Evolutionary conservation across 257 asterid species (phyloP).

Genomic region (Cinchona pubescens): DNA sequence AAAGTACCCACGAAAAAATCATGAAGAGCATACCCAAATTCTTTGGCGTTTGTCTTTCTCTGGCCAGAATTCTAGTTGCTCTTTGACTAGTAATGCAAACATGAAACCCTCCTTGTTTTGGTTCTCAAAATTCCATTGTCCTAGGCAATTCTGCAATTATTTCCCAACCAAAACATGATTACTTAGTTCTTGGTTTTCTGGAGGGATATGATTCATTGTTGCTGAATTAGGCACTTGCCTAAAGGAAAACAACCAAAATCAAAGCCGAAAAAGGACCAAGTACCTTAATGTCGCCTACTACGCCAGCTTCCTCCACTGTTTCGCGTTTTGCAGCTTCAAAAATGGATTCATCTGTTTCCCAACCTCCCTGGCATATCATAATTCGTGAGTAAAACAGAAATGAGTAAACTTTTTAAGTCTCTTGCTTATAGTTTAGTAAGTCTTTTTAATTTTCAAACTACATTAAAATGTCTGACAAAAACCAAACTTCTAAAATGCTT

Average conservation of each 20-base stretch:
- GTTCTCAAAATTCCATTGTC: slow-evolving; percentile 68
- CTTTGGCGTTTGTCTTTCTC: slow-evolving; percentile 83
- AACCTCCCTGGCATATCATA: slow-evolving; percentile 63
- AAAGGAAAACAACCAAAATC: not conserved
- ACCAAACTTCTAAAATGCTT: not conserved
- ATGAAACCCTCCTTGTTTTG: slow-evolving; percentile 68
- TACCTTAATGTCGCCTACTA: slow-evolving; percentile 81
- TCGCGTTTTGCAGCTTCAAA: slow-evolving; percentile 77
- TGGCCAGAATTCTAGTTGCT: slow-evolving; percentile 81
- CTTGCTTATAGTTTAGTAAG: not conserved
- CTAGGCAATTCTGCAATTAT: slow-evolving; percentile 49
- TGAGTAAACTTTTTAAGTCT: not conserved
- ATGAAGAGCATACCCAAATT: slow-evolving; percentile 49
- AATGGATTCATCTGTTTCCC: slow-evolving; percentile 80
- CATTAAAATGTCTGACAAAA: not conserved
- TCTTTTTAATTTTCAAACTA: too few species aligned
- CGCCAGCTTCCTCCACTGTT: slow-evolving; percentile 96
- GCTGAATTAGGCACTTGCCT: not conserved
- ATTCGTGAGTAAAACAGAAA: not conserved
- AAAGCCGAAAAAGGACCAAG: slow-evolving; percentile 18
- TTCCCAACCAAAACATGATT: not conserved
- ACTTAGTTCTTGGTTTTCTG: not conserved
- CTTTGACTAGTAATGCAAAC: slow-evolving; percentile 73
- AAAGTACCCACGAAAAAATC: too few species aligned
- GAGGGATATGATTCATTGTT: not conserved